Percentiles rank a stretch among this genome's conserved stretches.
Evolutionary conservation across 305 asterid genomes (phyloP).

Genomic region (Fraxinus xanthoxyloides): DNA sequence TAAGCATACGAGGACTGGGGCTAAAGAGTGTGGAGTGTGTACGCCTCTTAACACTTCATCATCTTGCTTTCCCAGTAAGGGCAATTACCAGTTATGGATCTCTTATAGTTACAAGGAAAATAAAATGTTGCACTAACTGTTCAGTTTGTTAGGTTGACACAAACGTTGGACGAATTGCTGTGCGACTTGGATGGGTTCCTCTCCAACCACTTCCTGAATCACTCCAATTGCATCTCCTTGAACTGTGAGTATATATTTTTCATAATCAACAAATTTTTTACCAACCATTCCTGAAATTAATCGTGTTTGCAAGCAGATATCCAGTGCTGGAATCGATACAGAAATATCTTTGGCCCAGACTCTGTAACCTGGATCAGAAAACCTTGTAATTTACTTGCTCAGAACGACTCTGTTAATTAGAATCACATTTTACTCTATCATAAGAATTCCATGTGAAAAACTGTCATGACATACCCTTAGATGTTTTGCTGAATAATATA

Average conservation of each 20-base stretch:
- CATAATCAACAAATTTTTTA: slow-evolving; percentile 9
- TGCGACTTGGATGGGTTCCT: slow-evolving; percentile 99
- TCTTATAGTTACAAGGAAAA: slow-evolving; percentile 23
- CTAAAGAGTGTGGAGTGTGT: slow-evolving; percentile 95
- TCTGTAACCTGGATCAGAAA: slow-evolving; percentile 84
- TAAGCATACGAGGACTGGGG: slow-evolving; percentile 87
- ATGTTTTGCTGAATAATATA: slow-evolving; percentile 32
- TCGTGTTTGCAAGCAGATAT: slow-evolving; percentile 48
- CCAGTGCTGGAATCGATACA: slow-evolving; percentile 82
- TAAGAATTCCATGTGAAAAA: neutral
- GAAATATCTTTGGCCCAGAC: slow-evolving; percentile 93
- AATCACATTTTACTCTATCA: slow-evolving; percentile 12
- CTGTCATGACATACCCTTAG: slow-evolving; percentile 5
- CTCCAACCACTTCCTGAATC: slow-evolving; percentile 96
- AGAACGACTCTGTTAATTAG: slow-evolving; percentile 10
- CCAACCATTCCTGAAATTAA: slow-evolving; percentile 25
- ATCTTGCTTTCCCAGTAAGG: slow-evolving; percentile 93
- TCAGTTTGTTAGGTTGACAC: slow-evolving; percentile 79
- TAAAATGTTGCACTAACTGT: slow-evolving; percentile 25
- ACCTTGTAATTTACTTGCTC: slow-evolving; percentile 55
- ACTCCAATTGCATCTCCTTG: slow-evolving; percentile 89
- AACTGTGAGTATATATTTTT: slow-evolving; percentile 57
- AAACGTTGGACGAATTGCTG: slow-evolving; percentile 94
- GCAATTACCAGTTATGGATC: slow-evolving; percentile 20
- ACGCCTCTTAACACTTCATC: slow-evolving; percentile 84